Evolutionary conservation across 129 eudicot genomes (phyloP), one percentile per base, ranked within the genome.

Genomic region (Escallonia herrerae): DNA sequence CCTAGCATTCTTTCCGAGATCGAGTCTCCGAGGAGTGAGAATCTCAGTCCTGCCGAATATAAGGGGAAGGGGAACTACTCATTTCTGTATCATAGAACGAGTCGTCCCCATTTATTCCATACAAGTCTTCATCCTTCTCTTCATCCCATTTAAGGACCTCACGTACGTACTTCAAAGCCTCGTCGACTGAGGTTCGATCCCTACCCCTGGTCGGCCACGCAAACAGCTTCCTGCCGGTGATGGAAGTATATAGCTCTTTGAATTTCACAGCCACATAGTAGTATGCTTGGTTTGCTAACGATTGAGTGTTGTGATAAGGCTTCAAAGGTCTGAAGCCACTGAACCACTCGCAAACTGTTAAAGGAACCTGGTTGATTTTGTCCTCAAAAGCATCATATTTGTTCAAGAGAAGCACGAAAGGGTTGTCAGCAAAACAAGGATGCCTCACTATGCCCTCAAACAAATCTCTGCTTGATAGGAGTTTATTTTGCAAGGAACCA

Each of bases 311-410:
- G 6, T 72, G 63, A 44, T 63, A 64, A 13, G 70, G 62, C 62
- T 64, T 77, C 55, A 71, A 9, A 3, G 87, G 83, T 12, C 62
- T 49, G 49, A 82, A 78, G 49, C 60, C 83, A 62, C 54, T 41
- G 40, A 82, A 78, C 87, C 83, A 82, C 61, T 82, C 83, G 37
- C 87, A 82, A 62, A 66, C 68, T 41, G 65, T 74, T 45, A 78
- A 62, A 8, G 87, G 87, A 56, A 50, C 47, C 12, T 51, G 73
- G 37, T 15, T 58, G 46, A 82, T 69, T 42, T 74, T 82, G 40
- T 82, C 83, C 71, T 82, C 87, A 15, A 82, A 74, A 3, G 66
- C 10, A 49, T 82, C 83, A 53, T 74, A 78, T 60, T 78, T 78
- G 68, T 78, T 82, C 12, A 82, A 56, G 51, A 82, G 58, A 13